Conservation (phyloP, 495 filamentous ascomycete genomes). For the Corynascus novoguineensis region DNA sequence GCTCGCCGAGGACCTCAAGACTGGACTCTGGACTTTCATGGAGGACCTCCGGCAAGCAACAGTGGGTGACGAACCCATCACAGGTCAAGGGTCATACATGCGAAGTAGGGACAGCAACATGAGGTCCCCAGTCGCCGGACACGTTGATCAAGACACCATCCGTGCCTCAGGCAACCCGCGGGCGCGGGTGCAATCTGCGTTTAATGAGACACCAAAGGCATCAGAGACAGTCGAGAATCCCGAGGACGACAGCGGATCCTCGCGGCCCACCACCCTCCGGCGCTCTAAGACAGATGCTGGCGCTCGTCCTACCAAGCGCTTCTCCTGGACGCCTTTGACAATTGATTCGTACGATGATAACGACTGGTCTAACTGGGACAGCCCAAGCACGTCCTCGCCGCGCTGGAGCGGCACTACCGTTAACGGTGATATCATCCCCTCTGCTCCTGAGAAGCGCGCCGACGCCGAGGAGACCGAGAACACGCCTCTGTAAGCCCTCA, state of each 20-base stretch:
- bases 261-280: conserved; percentile 17
- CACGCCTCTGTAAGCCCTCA: conserved; percentile 35
- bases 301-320: conserved; percentile 35
- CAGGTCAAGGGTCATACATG: conserved; percentile 45
- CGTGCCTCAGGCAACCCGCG: conserved; percentile 27
- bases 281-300: conserved; percentile 30
- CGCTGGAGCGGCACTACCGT: conserved; percentile 48
- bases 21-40: conserved; percentile 93
- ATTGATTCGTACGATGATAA: conserved; percentile 56
- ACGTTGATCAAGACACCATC: conserved; percentile 33
- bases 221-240: neutral
- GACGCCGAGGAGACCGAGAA: conserved; percentile 32
- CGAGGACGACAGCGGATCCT: conserved; percentile 1
- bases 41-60: conserved; percentile 94
- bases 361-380: conserved; percentile 70
- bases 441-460: conserved; percentile 34
- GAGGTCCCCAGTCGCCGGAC: conserved; percentile 34
- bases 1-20: conserved; percentile 82
- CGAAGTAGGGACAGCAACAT: conserved; percentile 32
- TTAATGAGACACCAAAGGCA: conserved; percentile 20
- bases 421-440: conserved; percentile 40
- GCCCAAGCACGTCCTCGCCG: conserved; percentile 45
- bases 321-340: conserved; percentile 45
- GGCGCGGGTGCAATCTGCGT: conserved; percentile 19
- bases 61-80: conserved; percentile 83